phyloP scores from a whole-genome alignment of 2,329 filamentous ascomycete genomes.

The Diaporthe batatas region DNA sequence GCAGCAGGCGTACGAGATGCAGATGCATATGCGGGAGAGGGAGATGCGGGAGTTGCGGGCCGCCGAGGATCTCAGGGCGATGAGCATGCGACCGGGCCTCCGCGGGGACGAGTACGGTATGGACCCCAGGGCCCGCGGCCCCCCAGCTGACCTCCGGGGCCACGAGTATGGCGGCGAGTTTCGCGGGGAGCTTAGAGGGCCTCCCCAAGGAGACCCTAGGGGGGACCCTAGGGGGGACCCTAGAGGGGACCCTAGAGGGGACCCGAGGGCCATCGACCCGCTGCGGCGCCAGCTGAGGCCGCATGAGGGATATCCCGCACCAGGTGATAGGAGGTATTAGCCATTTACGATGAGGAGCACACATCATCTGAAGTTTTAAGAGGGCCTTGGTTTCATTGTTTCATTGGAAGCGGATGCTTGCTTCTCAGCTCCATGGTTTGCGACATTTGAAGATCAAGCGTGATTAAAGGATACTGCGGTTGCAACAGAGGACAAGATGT shows the following conservation, averaged over 20 bases:
- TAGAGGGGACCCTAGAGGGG: constrained; percentile 11
- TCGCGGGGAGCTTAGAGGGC: constrained; percentile 37
- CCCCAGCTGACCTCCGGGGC: constrained; percentile 17
- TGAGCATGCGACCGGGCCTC: constrained; percentile 37
- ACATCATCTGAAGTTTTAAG: neutral
- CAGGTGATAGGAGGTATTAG: constrained; percentile 39
- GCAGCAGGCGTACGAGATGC: constrained; percentile 34
- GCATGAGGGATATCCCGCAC: constrained; percentile 39
- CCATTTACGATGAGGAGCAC: neutral
- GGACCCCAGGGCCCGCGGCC: constrained; percentile 34
- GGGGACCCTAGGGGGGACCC: constrained; percentile 26
- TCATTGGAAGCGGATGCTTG: neutral
- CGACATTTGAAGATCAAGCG: neutral
- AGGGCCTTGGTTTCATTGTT: neutral
- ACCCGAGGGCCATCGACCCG: constrained; percentile 34
- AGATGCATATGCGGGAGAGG: constrained; percentile 38
- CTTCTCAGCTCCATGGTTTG: neutral
- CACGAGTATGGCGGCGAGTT: constrained; percentile 35
- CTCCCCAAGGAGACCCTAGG: constrained; percentile 18
- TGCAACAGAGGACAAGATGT: neutral
- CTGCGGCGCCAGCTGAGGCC: constrained; percentile 38
- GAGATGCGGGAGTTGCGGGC: constrained; percentile 30
- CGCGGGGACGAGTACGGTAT: constrained; percentile 32
- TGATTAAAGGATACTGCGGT: neutral
- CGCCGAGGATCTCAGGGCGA: constrained; percentile 36